phyloP scores from a whole-genome alignment of 495 filamentous ascomycete species.

The Cercophora scortea region DNA sequence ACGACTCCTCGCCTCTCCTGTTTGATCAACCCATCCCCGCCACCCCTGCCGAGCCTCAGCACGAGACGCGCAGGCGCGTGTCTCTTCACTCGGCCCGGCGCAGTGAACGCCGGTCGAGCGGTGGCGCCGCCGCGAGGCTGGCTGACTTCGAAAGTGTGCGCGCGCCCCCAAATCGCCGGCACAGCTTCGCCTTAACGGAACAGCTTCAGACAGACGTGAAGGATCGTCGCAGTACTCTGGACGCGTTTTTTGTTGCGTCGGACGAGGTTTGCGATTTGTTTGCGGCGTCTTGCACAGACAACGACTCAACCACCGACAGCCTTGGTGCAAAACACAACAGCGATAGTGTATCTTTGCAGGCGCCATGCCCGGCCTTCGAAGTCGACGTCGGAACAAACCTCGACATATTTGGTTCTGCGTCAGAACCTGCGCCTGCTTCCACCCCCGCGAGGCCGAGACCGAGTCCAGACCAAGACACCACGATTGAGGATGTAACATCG shows the following conservation, averaged over 20 bases:
- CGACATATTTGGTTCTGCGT: slow-evolving; percentile 20
- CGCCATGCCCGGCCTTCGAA: slow-evolving; percentile 1
- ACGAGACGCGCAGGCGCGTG: slow-evolving; percentile 19
- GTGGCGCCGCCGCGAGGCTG: slow-evolving; percentile 5
- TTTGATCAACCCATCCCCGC: slow-evolving; percentile 23
- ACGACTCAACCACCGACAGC: neutral
- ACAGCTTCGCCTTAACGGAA: slow-evolving; percentile 15
- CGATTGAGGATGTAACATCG: too few species aligned
- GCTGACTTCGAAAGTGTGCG: slow-evolving; percentile 9
- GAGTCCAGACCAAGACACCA: too few species aligned
- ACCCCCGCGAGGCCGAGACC: too few species aligned
- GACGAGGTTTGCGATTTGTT: neutral
- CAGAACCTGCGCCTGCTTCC: neutral
- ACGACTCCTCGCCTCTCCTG: slow-evolving; percentile 16
- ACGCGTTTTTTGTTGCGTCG: slow-evolving; percentile 1
- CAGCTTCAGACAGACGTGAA: neutral
- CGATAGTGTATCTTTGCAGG: neutral
- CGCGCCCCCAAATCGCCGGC: slow-evolving; percentile 16
- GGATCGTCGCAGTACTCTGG: slow-evolving; percentile 14
- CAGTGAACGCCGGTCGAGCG: slow-evolving; percentile 15
- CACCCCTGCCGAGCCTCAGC: slow-evolving; percentile 5
- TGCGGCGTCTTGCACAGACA: neutral
- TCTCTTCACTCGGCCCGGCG: slow-evolving; percentile 21
- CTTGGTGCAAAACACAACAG: neutral
- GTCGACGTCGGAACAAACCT: slow-evolving; percentile 21